Base-by-base conservation (phyloP, 2,329 filamentous ascomycete genomes). In the Colletotrichum sp. region DNA sequence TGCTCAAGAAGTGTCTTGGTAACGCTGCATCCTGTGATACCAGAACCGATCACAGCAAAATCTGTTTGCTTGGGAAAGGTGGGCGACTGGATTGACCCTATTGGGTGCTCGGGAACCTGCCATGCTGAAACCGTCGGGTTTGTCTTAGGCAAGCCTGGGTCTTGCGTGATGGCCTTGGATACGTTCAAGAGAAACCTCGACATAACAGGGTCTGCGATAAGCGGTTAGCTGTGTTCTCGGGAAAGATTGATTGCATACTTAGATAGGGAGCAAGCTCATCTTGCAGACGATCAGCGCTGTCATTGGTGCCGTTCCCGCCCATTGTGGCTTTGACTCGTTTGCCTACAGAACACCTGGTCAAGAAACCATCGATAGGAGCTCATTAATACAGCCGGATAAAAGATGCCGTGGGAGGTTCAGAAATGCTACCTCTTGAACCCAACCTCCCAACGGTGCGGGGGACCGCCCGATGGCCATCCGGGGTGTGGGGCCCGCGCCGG, bases 21-120 rank as follows among this genome's bases (percentile, higher is more conserved):
- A 12, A 85, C 76, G 26, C 81, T 80, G 15, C 80, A 81, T 15
- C 82, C 85, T 0, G 84, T 83, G 32, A 86, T 82, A 0, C 84
- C 85, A 5, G 84, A 85, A 8, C 85, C 85, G 63, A 86, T 82
- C n/a, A 86, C 80, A 16, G 81, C 79, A 9, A 84, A 78, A 70
- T 85, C 84, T 8, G 49, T 39, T 1, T 15, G 28, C 26, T 68
- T 72, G 44, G 79, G 79, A 3, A 79, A 36, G 26, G 79, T 44
- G 5, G 70, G 13, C 3, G 70, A 72, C 34, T 72, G 70, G 1
- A 62, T 60, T n/a, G 63, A 67, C 13, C 44, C 76, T 5, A 79
- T 75, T 18, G 75, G 76, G 16, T 81, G 79, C 39, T 76, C 76
- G 0, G 81, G 81, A 15, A 64, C 30, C 63, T 80, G 79, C 79